Base-by-base conservation (phyloP, 371 early-diverging fungal genomes). In the Dichotomocladium elegans region DNA sequence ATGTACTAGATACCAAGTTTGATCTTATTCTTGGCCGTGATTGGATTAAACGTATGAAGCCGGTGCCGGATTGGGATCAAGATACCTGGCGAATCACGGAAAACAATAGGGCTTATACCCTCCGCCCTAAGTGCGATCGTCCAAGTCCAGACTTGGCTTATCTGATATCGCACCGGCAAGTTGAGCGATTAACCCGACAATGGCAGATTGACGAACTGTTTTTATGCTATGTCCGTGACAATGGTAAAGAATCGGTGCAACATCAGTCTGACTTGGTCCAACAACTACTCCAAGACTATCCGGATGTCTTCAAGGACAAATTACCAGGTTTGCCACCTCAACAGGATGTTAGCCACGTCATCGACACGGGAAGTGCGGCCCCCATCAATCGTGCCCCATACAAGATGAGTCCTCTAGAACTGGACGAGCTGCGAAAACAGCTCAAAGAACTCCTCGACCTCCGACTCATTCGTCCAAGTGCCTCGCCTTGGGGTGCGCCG, bases 41-140 rank as follows among this genome's bases (percentile, higher is more conserved):
- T n/a, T n/a, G n/a, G n/a, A n/a, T n/a, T n/a, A n/a, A n/a, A n/a
- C n/a, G n/a, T n/a, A n/a, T n/a, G n/a, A n/a, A n/a, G n/a, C n/a
- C n/a, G n/a, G n/a, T n/a, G 29, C 45, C 27, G 26, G 21, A 44
- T 44, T 44, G 45, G 45, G 45, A 44, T 44, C 14, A 27, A 44
- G 45, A 44, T 15, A 44, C 21, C 6, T 44, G 45, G 45, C 17
- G 29, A 27, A 15, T 44, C 14, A 27, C 27, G 14, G 21, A 28
- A 26, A 27, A 44, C 15, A 15, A 44, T 10, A 9, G n/a, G 8
- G 33, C 14, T 33, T 27, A 44, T 26, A 24, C 28, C 4, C 10
- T 44, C 26, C 5, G 45, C 27, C 27, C 45, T n/a, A 44, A 44
- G 10, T 44, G 12, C 6, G 19, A 27, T 27, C 28, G 27, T n/a